These are phyloP conservation scores for Periglandula ipomoeae DNA, from an alignment of 2,329 filamentous ascomycete species.

Conservation along the genomic window DNA sequence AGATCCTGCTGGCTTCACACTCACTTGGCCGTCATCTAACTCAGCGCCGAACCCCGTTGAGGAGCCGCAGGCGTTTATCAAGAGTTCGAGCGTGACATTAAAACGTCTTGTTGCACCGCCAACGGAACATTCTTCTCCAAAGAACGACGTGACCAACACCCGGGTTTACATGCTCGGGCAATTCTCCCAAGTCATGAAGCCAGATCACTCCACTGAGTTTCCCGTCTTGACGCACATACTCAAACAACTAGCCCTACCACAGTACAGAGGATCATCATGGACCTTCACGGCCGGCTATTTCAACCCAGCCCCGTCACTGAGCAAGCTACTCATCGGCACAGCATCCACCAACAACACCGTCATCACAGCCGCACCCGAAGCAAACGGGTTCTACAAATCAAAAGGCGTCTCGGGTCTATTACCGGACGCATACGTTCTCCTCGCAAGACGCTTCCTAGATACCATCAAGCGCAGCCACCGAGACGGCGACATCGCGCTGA, in stretches of 20 bases:
- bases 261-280: constrained; percentile 67
- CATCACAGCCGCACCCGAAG: constrained; percentile 84
- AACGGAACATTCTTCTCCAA: neutral
- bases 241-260: constrained; percentile 51
- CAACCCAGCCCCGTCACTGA: constrained; percentile 83
- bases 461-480: constrained; percentile 37
- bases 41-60: constrained; percentile 65
- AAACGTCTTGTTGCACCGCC: constrained; percentile 50
- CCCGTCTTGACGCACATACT: constrained; percentile 71
- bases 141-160: constrained; percentile 42
- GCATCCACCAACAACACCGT: constrained; percentile 65
- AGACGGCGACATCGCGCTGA: constrained; percentile 56
- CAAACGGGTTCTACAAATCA: constrained; percentile 91
- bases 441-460: constrained; percentile 72
- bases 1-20: constrained; percentile 45
- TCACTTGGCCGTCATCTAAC: constrained; percentile 70
- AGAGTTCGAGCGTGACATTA: constrained; percentile 57
- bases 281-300: constrained; percentile 98
- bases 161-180: constrained; percentile 81
- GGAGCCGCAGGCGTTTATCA: constrained; percentile 59
- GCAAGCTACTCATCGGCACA: constrained; percentile 67
- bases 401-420: constrained; percentile 83
- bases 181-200: constrained; percentile 73
- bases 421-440: constrained; percentile 83
- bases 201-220: constrained; percentile 80